Conservation (phyloP, 805 yeast genomes). For the Metschnikowia amazonensis region DNA sequence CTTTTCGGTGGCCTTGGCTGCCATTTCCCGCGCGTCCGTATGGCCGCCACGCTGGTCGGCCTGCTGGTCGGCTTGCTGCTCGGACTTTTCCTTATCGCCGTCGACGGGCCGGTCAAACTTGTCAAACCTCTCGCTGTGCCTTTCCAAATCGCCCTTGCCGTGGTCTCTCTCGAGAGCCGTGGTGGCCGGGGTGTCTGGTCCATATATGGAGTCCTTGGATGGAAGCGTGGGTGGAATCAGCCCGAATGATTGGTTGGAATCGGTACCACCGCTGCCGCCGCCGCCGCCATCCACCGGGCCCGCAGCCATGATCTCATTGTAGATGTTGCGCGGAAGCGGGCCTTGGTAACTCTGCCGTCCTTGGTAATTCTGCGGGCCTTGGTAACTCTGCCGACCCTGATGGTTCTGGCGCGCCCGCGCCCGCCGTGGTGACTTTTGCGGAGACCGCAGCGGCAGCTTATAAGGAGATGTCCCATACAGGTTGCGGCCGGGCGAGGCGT, state of each 20-base stretch:
- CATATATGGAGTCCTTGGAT: slow-evolving; percentile 32
- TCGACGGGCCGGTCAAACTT: no score
- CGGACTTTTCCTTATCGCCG: neutral
- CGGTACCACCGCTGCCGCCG: neutral
- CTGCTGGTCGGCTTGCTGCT: no score
- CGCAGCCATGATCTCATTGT: slow-evolving; percentile 37
- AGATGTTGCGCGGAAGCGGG: slow-evolving; percentile 40
- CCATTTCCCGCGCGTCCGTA: no score
- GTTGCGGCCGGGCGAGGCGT: slow-evolving; percentile 15
- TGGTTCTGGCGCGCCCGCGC: slow-evolving; percentile 8
- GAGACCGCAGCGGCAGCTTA: slow-evolving; percentile 21
- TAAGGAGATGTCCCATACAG: slow-evolving; percentile 31
- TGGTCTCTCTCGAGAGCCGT: slow-evolving; percentile 6
- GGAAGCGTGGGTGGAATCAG: slow-evolving; percentile 41
- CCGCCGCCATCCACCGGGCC: no score
- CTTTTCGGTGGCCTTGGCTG: neutral
- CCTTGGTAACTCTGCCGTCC: slow-evolving; percentile 22
- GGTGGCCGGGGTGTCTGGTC: slow-evolving; percentile 11
- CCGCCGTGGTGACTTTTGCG: slow-evolving; percentile 23
- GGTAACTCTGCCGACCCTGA: no score
- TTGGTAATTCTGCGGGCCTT: no score
- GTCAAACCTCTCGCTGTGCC: neutral
- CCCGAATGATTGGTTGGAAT: slow-evolving; percentile 12
- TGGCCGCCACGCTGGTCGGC: no score
- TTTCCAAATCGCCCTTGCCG: slow-evolving; percentile 11